phyloP scores from a whole-genome alignment of 805 yeast species.

The Metschnikowia cubensis region DNA sequence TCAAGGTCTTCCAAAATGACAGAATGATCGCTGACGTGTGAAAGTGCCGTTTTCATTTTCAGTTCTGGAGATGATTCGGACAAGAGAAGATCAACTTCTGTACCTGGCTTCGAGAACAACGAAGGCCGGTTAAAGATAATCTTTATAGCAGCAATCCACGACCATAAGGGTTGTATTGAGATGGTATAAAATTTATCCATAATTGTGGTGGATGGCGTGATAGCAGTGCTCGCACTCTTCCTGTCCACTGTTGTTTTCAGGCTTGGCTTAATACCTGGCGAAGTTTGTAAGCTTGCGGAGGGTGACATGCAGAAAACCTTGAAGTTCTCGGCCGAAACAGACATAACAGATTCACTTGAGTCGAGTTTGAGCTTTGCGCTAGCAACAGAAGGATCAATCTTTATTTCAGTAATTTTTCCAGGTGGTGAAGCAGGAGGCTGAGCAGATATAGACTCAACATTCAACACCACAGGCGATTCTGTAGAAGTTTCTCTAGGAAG shows the following conservation, averaged over 20 bases:
- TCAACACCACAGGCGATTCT: conserved; percentile 14
- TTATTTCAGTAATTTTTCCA: conserved; percentile 5
- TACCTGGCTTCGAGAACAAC: conserved; percentile 27
- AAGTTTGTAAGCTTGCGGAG: conserved; percentile 18
- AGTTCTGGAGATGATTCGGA: neutral
- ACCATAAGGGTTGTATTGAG: conserved; percentile 40
- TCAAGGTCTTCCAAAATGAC: conserved; percentile 26
- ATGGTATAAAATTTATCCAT: conserved; percentile 20
- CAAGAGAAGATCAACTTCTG: neutral
- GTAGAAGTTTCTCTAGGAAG: conserved; percentile 10
- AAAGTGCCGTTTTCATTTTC: conserved; percentile 19
- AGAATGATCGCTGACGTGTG: conserved; percentile 26
- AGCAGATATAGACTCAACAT: conserved; percentile 12
- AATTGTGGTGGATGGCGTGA: conserved; percentile 18
- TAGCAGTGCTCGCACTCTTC: conserved; percentile 13
- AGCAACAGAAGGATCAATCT: conserved; percentile 4
- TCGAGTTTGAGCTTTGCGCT: neutral
- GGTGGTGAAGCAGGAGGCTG: neutral
- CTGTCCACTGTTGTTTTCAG: conserved; percentile 20
- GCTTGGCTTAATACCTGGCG: conserved; percentile 10
- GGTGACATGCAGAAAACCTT: conserved; percentile 26
- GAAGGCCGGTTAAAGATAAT: conserved; percentile 26
- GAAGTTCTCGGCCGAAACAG: conserved; percentile 24
- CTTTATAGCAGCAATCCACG: conserved; percentile 38
- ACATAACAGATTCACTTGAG: conserved; percentile 4